These are phyloP conservation scores for Salvia hispanica DNA, from an alignment of 257 asterid genomes.

Conservation along the genomic window DNA sequence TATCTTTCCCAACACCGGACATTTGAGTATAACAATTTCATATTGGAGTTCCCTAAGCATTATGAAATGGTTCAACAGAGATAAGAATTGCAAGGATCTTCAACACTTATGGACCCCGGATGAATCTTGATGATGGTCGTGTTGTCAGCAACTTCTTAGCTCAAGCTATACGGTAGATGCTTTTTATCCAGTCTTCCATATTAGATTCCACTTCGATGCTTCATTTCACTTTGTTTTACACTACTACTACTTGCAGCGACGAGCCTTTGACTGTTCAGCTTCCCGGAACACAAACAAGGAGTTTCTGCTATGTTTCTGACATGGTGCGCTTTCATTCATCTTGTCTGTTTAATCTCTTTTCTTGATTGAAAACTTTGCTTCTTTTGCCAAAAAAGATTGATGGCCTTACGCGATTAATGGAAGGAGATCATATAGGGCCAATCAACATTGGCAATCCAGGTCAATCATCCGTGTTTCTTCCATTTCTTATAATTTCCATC, in stretches of 20 bases:
- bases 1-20: slow-evolving; percentile 1
- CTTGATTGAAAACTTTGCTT: slow-evolving; percentile 7
- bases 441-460: slow-evolving; percentile 98
- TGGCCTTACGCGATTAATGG: slow-evolving; percentile 92
- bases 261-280: slow-evolving; percentile 94
- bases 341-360: neutral
- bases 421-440: slow-evolving; percentile 81
- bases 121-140: slow-evolving; percentile 96
- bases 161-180: slow-evolving; percentile 85
- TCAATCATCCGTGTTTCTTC: slow-evolving; percentile 22
- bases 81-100: slow-evolving; percentile 91
- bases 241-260: slow-evolving; percentile 47
- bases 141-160: slow-evolving; percentile 98
- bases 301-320: slow-evolving; percentile 94
- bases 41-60: slow-evolving; percentile 16
- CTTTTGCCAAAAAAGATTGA: slow-evolving; percentile 57
- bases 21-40: neutral
- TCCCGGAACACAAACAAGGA: slow-evolving; percentile 98
- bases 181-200: slow-evolving; percentile 3
- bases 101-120: slow-evolving; percentile 96
- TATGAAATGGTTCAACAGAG: slow-evolving; percentile 45
- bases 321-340: slow-evolving; percentile 50
- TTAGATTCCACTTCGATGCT: neutral
- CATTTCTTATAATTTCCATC: neutral
- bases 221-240: slow-evolving; percentile 16